Conservation (phyloP, 2,329 filamentous ascomycete species). For the Cadophora malorum region DNA sequence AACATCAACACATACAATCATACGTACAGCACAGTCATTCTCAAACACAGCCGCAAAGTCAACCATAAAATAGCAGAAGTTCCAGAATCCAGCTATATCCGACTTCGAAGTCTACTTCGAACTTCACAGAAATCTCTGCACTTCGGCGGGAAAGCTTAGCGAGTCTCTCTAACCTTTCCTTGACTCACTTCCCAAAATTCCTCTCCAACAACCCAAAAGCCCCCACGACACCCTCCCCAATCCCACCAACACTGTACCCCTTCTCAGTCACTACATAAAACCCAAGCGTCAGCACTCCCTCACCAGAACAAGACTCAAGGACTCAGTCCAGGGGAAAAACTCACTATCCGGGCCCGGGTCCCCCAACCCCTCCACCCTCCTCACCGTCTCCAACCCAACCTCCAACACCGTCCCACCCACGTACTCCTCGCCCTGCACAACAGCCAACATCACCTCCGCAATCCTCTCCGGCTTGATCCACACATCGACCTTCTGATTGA, state of each 20-base stretch:
- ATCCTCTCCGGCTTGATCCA: slow-evolving; percentile 52
- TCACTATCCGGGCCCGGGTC: slow-evolving; percentile 42
- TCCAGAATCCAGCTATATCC: neutral
- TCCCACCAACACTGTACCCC: slow-evolving; percentile 21
- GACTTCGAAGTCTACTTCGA: neutral
- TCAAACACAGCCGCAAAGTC: neutral
- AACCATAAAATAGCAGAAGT: neutral
- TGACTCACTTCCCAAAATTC: slow-evolving; percentile 26
- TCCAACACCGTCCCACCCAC: slow-evolving; percentile 52
- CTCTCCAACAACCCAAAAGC: slow-evolving; percentile 23
- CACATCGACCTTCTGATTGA: slow-evolving; percentile 43
- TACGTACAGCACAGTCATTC: neutral
- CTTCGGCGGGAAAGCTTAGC: neutral
- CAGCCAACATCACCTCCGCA: slow-evolving; percentile 51
- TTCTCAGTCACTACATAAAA: neutral
- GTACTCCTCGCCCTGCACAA: slow-evolving; percentile 45
- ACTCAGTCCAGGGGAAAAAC: neutral
- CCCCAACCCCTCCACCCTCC: slow-evolving; percentile 47
- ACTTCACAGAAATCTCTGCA: neutral
- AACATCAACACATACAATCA: neutral
- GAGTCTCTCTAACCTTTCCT: neutral
- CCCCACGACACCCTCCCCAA: slow-evolving; percentile 15
- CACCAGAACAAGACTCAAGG: neutral
- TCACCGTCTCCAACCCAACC: slow-evolving; percentile 46
- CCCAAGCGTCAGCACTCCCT: neutral